Percentiles rank a stretch among this genome's conserved stretches.
Evolutionary conservation across 2,329 filamentous ascomycete genomes (phyloP).

Genomic region (Corinectria fuckeliana): DNA sequence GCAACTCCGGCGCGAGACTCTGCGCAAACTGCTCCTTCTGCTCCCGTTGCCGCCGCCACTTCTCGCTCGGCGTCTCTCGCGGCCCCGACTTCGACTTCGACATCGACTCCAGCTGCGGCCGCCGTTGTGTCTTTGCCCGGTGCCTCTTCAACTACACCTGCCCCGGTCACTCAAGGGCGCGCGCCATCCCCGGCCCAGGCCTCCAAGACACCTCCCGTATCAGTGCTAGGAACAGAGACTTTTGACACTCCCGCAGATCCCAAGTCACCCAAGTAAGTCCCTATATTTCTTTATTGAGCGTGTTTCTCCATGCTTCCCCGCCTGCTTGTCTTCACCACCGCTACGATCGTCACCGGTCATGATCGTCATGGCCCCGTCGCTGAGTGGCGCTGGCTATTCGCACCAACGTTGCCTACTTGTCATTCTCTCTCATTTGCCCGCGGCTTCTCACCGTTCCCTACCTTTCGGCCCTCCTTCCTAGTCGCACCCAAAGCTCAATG

Average conservation of each 20-base stretch:
- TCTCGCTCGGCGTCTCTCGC: slow-evolving; percentile 10
- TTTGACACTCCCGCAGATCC: slow-evolving; percentile 1
- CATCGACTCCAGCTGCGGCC: slow-evolving; percentile 2
- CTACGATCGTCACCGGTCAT: not conserved
- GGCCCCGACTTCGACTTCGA: not conserved
- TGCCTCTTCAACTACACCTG: slow-evolving; percentile 21
- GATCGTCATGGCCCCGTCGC: slow-evolving; percentile 8
- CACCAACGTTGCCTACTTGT: slow-evolving; percentile 34
- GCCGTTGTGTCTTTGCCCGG: slow-evolving; percentile 22
- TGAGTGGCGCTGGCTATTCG: slow-evolving; percentile 33
- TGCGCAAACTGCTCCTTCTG: slow-evolving; percentile 14
- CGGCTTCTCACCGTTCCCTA: slow-evolving; percentile 33
- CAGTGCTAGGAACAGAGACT: slow-evolving; percentile 7
- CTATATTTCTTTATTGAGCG: not conserved
- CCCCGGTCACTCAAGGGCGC: slow-evolving; percentile 23
- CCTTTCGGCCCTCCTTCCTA: slow-evolving; percentile 27
- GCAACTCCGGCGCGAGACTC: slow-evolving; percentile 22
- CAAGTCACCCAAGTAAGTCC: slow-evolving; percentile 19
- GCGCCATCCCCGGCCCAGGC: slow-evolving; percentile 24
- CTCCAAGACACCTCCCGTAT: slow-evolving; percentile 4
- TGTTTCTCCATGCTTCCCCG: too few species aligned
- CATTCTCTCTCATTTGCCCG: slow-evolving; percentile 36
- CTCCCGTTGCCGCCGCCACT: slow-evolving; percentile 5
- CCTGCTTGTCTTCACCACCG: not conserved
- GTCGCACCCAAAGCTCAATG: slow-evolving; percentile 21